Conservation (phyloP, 768 basidiomycete genomes). For the Tylopilus felleus region DNA sequence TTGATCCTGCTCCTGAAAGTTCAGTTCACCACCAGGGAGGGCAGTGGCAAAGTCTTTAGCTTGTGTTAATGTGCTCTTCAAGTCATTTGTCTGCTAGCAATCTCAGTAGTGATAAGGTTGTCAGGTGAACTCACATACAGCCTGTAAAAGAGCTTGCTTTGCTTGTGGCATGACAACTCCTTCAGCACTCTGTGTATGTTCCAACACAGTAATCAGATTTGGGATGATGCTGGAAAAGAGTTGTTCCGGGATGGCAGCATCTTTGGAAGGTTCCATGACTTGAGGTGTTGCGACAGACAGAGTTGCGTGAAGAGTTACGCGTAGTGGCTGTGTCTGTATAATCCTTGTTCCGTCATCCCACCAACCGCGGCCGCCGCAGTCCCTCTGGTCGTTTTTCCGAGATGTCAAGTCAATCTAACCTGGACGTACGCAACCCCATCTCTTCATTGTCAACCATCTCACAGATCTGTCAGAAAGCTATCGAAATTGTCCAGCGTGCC, state of each 20-base stretch:
- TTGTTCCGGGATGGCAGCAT: slow-evolving; percentile 36
- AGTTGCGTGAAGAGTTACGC: background rate
- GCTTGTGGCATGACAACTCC: slow-evolving; percentile 53
- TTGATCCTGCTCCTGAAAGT: slow-evolving; percentile 65
- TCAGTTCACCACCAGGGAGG: slow-evolving; percentile 72
- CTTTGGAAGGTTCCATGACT: slow-evolving; percentile 7
- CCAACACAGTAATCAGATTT: slow-evolving; percentile 58
- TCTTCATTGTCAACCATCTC: slow-evolving; percentile 4
- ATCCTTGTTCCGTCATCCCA: background rate
- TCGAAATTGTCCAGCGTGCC: slow-evolving; percentile 88
- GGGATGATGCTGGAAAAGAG: slow-evolving; percentile 56
- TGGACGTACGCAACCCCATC: slow-evolving; percentile 40
- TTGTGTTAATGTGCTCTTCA: slow-evolving; percentile 53
- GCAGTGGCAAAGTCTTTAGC: slow-evolving; percentile 57
- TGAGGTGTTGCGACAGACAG: background rate
- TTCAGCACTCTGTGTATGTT: slow-evolving; percentile 56
- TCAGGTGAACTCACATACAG: slow-evolving; percentile 40
- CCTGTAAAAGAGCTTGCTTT: slow-evolving; percentile 64
- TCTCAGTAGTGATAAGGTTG: background rate
- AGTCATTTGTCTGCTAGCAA: slow-evolving; percentile 61
- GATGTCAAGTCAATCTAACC: slow-evolving; percentile 44
- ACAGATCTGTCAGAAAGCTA: slow-evolving; percentile 56
- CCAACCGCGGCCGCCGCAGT: background rate
- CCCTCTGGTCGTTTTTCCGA: background rate
- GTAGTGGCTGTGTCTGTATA: slow-evolving; percentile 19